A percentile compares a stretch with the other conserved stretches of the same genome.
Evolutionary conservation across 306 rosid genomes (phyloP).

Genomic region (Psophocarpus tetragonolobus): DNA sequence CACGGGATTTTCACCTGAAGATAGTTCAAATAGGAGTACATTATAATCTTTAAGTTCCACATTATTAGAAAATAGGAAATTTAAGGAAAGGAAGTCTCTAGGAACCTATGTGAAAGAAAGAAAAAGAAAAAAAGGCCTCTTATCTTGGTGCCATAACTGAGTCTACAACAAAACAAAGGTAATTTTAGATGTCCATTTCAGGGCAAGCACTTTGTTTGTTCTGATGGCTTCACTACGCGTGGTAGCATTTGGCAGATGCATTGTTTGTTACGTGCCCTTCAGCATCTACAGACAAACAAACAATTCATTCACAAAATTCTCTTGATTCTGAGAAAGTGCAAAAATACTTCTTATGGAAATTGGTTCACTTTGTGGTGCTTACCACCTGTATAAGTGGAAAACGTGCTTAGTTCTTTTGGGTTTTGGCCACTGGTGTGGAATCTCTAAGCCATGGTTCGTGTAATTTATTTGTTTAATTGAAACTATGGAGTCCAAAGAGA

Average conservation of each 20-base stretch:
- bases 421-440: neutral
- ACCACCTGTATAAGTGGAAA: slow-evolving; percentile 34
- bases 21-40: neutral
- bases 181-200: slow-evolving; percentile 33
- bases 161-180: slow-evolving; percentile 5
- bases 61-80: neutral
- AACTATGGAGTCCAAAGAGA: neutral
- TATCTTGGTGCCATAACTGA: neutral
- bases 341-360: slow-evolving; percentile 12
- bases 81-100: slow-evolving; percentile 23
- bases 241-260: slow-evolving; percentile 39
- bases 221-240: slow-evolving; percentile 9
- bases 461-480: neutral
- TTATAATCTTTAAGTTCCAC: neutral
- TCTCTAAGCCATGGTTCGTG: slow-evolving; percentile 30
- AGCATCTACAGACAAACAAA: slow-evolving; percentile 45
- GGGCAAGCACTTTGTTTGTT: slow-evolving; percentile 5
- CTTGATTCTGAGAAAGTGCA: slow-evolving; percentile 14
- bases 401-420: slow-evolving; percentile 22
- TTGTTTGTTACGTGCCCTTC: slow-evolving; percentile 16
- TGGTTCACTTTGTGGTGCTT: slow-evolving; percentile 22
- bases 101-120: slow-evolving; percentile 26
- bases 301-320: slow-evolving; percentile 32
- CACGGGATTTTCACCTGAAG: neutral
- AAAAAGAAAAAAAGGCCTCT: neutral